Percentiles rank a stretch among this genome's conserved stretches.
phyloP scores from a whole-genome alignment of 2,329 filamentous ascomycete species.

The Geosmithia flava region DNA sequence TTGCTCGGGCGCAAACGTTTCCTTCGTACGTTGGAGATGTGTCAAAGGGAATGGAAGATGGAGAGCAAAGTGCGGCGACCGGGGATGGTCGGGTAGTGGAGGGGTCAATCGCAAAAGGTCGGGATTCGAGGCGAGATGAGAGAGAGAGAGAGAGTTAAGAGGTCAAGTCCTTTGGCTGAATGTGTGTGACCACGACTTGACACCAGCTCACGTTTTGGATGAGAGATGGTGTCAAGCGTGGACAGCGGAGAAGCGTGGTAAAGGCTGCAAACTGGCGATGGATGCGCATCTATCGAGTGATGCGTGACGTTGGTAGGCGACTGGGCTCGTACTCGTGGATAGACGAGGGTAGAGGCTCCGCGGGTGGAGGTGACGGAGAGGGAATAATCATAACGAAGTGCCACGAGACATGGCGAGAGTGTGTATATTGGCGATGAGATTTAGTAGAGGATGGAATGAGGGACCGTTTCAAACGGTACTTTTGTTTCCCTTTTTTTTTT shows the following conservation, averaged over 20 bases:
- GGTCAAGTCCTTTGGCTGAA: neutral
- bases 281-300: neutral
- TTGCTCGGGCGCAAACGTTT: too few relatives aligned
- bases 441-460: neutral
- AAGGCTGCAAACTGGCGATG: neutral
- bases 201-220: neutral
- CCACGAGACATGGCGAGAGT: neutral
- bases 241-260: neutral
- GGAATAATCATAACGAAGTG: neutral
- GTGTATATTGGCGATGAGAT: neutral
- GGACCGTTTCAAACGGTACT: neutral
- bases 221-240: neutral
- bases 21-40: neutral
- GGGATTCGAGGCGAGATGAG: neutral
- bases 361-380: neutral
- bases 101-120: too few relatives aligned
- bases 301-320: neutral
- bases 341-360: neutral
- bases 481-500: neutral
- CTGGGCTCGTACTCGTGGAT: neutral
- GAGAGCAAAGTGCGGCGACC: too few relatives aligned
- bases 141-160: neutral
- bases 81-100: too few relatives aligned
- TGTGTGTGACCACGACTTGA: neutral
- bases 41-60: neutral